Conservation (phyloP, 768 basidiomycete species). For the Phylloporus sp. region DNA sequence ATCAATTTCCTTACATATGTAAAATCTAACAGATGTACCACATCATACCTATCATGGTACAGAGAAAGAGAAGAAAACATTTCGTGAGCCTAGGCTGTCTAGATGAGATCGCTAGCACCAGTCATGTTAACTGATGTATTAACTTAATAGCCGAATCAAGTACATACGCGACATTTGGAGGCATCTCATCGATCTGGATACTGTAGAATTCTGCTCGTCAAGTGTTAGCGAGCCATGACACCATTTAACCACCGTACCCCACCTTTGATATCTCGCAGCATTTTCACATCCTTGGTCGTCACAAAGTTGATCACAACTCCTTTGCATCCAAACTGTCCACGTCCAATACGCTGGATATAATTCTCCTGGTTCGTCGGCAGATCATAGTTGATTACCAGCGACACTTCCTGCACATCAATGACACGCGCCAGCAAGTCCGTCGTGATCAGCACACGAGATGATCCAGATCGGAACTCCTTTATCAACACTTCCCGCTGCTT, state of each 20-base stretch:
- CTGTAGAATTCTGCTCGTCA: slow-evolving; percentile 70
- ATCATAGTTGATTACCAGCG: slow-evolving; percentile 93
- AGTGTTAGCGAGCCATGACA: slow-evolving; percentile 10
- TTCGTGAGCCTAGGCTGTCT: slow-evolving; percentile 32
- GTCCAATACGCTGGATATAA: slow-evolving; percentile 97
- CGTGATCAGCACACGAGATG: slow-evolving; percentile 97
- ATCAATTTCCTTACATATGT: too few relatives aligned
- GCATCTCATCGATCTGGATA: slow-evolving; percentile 98
- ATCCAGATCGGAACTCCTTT: slow-evolving; percentile 99
- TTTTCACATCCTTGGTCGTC: slow-evolving; percentile 89
- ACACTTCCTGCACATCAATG: slow-evolving; percentile 97
- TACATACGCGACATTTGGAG: slow-evolving; percentile 85
- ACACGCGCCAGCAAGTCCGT: slow-evolving; percentile 97
- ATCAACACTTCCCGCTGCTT: slow-evolving; percentile 95
- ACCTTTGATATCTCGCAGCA: slow-evolving; percentile 94
- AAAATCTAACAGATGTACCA: slow-evolving; percentile 8
- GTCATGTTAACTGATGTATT: slow-evolving; percentile 15
- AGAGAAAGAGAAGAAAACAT: background rate
- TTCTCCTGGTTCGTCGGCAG: slow-evolving; percentile 93
- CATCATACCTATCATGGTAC: slow-evolving; percentile 17
- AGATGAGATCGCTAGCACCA: slow-evolving; percentile 77
- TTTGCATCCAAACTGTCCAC: slow-evolving; percentile 96
- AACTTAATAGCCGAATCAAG: slow-evolving; percentile 4
- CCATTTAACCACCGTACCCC: slow-evolving; percentile 35
- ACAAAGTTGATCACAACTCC: slow-evolving; percentile 98